A percentile compares a stretch with the other conserved stretches of the same genome.
Evolutionary conservation across 805 yeast genomes (phyloP).

Genomic region (Cyberlindnera misumaiensis): DNA sequence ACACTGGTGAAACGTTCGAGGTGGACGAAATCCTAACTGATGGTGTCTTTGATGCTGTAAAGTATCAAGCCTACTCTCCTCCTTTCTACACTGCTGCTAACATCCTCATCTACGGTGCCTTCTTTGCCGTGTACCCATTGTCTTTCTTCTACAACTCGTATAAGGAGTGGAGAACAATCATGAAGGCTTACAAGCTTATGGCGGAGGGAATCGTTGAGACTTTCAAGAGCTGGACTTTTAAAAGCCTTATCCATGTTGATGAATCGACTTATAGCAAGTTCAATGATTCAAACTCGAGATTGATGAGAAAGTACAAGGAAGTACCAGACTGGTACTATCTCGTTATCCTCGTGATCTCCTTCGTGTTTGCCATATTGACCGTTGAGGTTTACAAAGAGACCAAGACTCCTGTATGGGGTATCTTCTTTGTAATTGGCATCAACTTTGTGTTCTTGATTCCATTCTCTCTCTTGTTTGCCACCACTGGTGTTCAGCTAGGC

Average conservation of each 20-base stretch:
- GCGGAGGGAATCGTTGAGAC: constrained; percentile 2
- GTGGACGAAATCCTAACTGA: constrained; percentile 42
- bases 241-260: constrained; percentile 1
- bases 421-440: constrained; percentile 45
- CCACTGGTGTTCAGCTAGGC: constrained; percentile 42
- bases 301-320: constrained; percentile 53
- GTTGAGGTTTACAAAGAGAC: constrained; percentile 38
- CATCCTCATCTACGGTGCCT: constrained; percentile 51
- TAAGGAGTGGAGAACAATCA: constrained; percentile 36
- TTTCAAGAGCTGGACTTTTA: constrained; percentile 3
- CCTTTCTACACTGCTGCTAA: constrained; percentile 64
- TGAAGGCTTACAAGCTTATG: constrained; percentile 5
- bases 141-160: constrained; percentile 39
- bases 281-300: constrained; percentile 41
- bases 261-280: constrained; percentile 3
- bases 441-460: constrained; percentile 47
- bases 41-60: constrained; percentile 37
- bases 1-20: constrained; percentile 40
- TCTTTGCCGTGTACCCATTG: constrained; percentile 40
- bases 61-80: constrained; percentile 50
- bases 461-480: constrained; percentile 38
- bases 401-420: constrained; percentile 57
- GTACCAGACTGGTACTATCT: constrained; percentile 49
- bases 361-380: constrained; percentile 38
- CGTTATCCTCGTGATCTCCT: constrained; percentile 34